Evolutionary conservation across 1,284 basidiomycete genomes (phyloP).

Genomic region (Rhodotorula sp.): DNA sequence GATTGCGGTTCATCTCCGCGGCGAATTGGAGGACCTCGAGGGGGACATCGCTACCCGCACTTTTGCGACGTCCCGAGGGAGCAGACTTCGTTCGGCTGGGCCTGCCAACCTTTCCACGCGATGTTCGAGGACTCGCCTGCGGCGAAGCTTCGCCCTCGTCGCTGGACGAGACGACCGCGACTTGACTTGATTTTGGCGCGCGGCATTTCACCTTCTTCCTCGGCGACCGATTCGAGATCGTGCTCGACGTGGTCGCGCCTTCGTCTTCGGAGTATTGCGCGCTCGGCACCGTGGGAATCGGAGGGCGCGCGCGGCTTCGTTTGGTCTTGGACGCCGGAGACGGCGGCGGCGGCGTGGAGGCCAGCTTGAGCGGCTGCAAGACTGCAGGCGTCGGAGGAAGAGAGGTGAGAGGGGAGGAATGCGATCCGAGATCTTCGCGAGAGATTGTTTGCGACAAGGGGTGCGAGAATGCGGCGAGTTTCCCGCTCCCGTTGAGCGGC

Average conservation of each 20-base stretch:
- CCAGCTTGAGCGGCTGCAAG: not conserved
- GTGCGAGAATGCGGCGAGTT: not conserved
- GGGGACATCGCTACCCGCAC: not conserved
- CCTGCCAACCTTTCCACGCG: not conserved
- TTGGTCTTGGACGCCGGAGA: not conserved
- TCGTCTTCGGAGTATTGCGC: not conserved
- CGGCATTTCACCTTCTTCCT: slow-evolving; percentile 1
- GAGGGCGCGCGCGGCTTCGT: not conserved
- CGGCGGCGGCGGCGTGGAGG: not conserved
- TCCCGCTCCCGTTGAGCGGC: too few species aligned
- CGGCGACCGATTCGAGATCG: not conserved
- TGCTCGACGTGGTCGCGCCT: not conserved
- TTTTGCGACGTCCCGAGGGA: not conserved
- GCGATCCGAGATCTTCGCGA: not conserved
- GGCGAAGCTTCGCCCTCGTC: too few species aligned
- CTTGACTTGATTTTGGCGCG: not conserved
- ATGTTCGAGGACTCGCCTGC: too few species aligned
- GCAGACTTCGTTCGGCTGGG: not conserved
- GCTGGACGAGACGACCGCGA: too few species aligned
- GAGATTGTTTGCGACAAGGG: slow-evolving; percentile 3
- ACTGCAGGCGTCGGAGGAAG: not conserved
- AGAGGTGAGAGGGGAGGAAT: slow-evolving; percentile 9
- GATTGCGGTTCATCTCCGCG: not conserved
- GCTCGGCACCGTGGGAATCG: not conserved
- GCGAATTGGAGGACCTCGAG: not conserved